These are phyloP conservation scores for Suillus decipiens DNA, from an alignment of 768 basidiomycete genomes.

Conservation along the genomic window DNA sequence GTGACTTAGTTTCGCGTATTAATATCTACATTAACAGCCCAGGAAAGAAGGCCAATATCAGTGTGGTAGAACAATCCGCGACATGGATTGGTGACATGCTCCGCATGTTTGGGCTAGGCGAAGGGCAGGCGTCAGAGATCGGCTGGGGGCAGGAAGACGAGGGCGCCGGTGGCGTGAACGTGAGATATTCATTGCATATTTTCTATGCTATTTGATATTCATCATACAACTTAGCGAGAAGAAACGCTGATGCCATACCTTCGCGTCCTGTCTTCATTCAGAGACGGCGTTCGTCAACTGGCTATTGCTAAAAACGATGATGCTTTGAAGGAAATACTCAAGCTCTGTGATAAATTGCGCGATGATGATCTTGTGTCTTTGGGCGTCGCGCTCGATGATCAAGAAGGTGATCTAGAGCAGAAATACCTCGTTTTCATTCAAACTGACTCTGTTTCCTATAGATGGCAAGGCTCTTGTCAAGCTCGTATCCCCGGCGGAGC, in stretches of 20 bases:
- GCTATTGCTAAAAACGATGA: slow-evolving; percentile 73
- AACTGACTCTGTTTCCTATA: slow-evolving; percentile 29
- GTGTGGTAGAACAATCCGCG: slow-evolving; percentile 62
- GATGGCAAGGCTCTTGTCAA: slow-evolving; percentile 97
- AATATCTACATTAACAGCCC: slow-evolving; percentile 85
- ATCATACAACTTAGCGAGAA: slow-evolving; percentile 62
- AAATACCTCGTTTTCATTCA: slow-evolving; percentile 1
- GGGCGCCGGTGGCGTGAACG: slow-evolving; percentile 36
- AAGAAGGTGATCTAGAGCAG: slow-evolving; percentile 64
- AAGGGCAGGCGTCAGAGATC: slow-evolving; percentile 63
- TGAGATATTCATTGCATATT: slow-evolving; percentile 39
- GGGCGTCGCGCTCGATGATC: slow-evolving; percentile 95
- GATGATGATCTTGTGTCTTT: slow-evolving; percentile 90
- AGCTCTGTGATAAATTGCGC: slow-evolving; percentile 85
- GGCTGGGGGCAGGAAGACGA: slow-evolving; percentile 81
- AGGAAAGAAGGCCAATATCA: slow-evolving; percentile 58
- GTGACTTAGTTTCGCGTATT: slow-evolving; percentile 79
- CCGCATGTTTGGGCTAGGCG: slow-evolving; percentile 77
- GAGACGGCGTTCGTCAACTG: slow-evolving; percentile 82
- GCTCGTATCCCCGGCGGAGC: slow-evolving; percentile 77
- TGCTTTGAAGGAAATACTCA: slow-evolving; percentile 77
- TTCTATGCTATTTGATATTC: slow-evolving; percentile 6
- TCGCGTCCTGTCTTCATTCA: slow-evolving; percentile 81
- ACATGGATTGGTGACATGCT: slow-evolving; percentile 75
- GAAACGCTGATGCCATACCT: slow-evolving; percentile 89